Conservation (phyloP, 2,329 filamentous ascomycete species). For the Dryadomyces quercus-mongolicae region DNA sequence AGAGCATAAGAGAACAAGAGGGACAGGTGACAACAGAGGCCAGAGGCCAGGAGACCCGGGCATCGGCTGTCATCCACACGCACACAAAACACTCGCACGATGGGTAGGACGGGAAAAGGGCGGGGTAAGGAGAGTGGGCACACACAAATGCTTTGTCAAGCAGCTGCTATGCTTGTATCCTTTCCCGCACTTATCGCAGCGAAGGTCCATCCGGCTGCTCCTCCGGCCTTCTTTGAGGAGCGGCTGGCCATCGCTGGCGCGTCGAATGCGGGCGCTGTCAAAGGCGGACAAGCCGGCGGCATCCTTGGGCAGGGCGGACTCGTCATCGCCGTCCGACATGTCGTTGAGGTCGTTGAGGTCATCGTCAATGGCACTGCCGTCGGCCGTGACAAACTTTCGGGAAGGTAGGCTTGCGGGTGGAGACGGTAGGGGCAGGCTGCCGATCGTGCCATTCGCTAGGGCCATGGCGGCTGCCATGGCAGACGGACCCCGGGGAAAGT, state of each 20-base stretch:
- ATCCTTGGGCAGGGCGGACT: slow-evolving; percentile 21
- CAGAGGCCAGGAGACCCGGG: not conserved
- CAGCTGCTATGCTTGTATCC: slow-evolving; percentile 99
- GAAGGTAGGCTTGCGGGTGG: slow-evolving; percentile 58
- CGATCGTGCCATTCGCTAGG: slow-evolving; percentile 19
- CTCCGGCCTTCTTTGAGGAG: slow-evolving; percentile 71
- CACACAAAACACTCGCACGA: not conserved
- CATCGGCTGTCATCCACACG: slow-evolving; percentile 19
- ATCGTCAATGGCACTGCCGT: slow-evolving; percentile 56
- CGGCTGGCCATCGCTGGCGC: slow-evolving; percentile 78
- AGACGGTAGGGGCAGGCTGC: slow-evolving; percentile 49
- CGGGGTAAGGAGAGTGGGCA: slow-evolving; percentile 36
- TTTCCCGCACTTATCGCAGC: slow-evolving; percentile 97
- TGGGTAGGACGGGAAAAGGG: slow-evolving; percentile 30
- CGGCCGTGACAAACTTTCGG: slow-evolving; percentile 34
- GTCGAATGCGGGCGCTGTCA: slow-evolving; percentile 31
- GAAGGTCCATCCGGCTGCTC: slow-evolving; percentile 73
- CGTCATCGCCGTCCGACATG: slow-evolving; percentile 36
- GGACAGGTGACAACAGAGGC: too few relatives aligned
- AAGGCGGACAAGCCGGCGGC: slow-evolving; percentile 32
- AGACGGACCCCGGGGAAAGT: not conserved
- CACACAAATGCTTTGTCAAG: slow-evolving; percentile 99
- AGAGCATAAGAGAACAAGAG: not conserved
- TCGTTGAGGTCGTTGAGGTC: slow-evolving; percentile 54
- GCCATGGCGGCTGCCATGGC: slow-evolving; percentile 8